These are phyloP conservation scores for Aaosphaeria pasadenensis DNA, from an alignment of 2,329 filamentous ascomycete genomes.

Conservation along the genomic window DNA sequence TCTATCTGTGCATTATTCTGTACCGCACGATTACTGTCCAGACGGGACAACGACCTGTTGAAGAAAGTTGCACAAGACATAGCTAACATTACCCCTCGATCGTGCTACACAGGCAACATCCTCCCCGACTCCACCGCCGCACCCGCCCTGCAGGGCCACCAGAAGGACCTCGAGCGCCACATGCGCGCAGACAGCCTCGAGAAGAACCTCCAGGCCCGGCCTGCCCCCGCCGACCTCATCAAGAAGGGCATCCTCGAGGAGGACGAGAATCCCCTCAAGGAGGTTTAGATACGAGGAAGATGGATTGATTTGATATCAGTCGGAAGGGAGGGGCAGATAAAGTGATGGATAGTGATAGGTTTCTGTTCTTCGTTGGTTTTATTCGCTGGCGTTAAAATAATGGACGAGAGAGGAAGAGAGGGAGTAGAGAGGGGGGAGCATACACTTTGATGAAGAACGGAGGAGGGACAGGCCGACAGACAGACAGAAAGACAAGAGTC, in stretches of 20 bases:
- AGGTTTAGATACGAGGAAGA: conserved; percentile 1
- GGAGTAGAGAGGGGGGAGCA: neutral
- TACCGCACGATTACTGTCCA: too few relatives aligned
- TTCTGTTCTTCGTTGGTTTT: neutral
- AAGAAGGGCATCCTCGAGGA: conserved; percentile 72
- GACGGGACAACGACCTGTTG: too few relatives aligned
- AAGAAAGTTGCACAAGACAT: too few relatives aligned
- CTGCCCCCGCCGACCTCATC: conserved; percentile 71
- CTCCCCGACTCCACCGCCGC: conserved; percentile 75
- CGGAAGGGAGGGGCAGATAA: neutral
- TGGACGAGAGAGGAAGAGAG: neutral
- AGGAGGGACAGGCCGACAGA: too few relatives aligned
- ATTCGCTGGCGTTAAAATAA: neutral
- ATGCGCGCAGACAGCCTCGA: conserved; percentile 87
- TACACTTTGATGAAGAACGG: neutral
- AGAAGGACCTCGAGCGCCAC: conserved; percentile 80
- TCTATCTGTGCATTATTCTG: too few relatives aligned
- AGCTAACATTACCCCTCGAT: neutral
- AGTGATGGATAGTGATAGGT: neutral
- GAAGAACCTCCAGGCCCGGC: conserved; percentile 78
- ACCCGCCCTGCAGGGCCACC: conserved; percentile 74
- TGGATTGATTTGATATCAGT: neutral
- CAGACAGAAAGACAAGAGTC: too few relatives aligned
- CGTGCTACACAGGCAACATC: conserved; percentile 71
- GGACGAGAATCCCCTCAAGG: conserved; percentile 32